These are phyloP conservation scores for Reutealis trisperma DNA, from an alignment of 345 rosid genomes.

Conservation along the genomic window DNA sequence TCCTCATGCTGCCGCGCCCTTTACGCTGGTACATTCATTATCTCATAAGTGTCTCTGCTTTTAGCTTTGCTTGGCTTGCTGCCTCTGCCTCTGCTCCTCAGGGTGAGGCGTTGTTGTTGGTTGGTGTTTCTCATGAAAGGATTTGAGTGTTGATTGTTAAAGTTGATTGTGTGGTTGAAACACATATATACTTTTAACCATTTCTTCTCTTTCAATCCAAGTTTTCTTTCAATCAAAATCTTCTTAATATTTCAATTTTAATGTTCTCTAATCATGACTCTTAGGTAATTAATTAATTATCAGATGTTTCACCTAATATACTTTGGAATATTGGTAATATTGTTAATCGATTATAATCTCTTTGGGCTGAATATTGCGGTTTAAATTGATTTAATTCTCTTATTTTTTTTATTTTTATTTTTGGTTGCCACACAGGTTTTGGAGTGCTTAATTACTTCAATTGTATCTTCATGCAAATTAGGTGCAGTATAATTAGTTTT, in stretches of 20 bases:
- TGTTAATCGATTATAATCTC: too few relatives aligned
- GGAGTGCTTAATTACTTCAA: not conserved
- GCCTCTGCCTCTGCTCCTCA: too few relatives aligned
- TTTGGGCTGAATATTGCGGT: too few relatives aligned
- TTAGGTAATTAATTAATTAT: constrained; percentile 31
- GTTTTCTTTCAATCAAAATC: not conserved
- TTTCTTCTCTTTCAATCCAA: constrained; percentile 23
- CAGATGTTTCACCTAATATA: constrained; percentile 15
- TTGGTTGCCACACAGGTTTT: constrained; percentile 7
- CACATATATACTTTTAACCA: not conserved
- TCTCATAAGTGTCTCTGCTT: too few relatives aligned
- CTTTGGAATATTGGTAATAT: too few relatives aligned
- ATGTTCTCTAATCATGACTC: constrained; percentile 25
- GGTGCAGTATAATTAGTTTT: constrained; percentile 4
- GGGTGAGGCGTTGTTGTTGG: too few relatives aligned
- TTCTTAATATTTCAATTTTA: constrained; percentile 11
- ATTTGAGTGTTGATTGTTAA: too few relatives aligned
- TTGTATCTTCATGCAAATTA: constrained; percentile 15
- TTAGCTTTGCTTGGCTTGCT: too few relatives aligned
- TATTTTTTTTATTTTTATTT: not conserved
- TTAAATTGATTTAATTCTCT: not conserved
- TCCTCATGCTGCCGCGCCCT: too few relatives aligned
- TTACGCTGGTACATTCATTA: too few relatives aligned
- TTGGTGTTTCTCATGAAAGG: too few relatives aligned
- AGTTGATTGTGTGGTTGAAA: too few relatives aligned